Base-by-base conservation (phyloP, 2,329 filamentous ascomycete genomes). In the Sporothrix sp. region DNA sequence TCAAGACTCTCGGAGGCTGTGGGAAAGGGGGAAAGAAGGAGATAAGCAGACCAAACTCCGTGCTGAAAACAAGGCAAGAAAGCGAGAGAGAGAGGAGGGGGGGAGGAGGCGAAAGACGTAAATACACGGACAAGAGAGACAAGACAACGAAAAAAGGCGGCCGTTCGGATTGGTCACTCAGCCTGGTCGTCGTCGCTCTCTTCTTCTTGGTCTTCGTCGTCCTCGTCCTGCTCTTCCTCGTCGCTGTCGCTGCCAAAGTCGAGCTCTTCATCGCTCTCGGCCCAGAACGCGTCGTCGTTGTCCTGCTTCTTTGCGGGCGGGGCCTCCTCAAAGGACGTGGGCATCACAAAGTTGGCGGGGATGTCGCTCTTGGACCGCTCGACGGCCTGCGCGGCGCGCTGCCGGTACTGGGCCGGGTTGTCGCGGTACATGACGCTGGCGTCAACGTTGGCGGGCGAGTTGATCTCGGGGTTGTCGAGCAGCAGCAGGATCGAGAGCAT, bases 361-460 rank as follows among this genome's bases (percentile, higher is more conserved):
- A 95, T 88, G 61, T 95, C 87, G 56, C 75, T 70, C 68, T 87
- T 87, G 11, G 87, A 90, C 40, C 70, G 71, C 57, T 85, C 81
- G 4, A 93, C 84, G 28, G 88, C 79, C 38, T 80, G 76, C 56
- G 70, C 74, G 2, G 91, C 87, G 59, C 75, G 76, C 38, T 71
- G 68, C 61, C 87, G 81, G 72, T 95, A 98, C 28, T 72, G 66
- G 1, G 73, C 71, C 0, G 81, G 80, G 28, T 83, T 68, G 59
- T 90, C 87, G 54, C 91, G 82, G 61, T 94, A 84, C 72, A 89
- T 78, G 21, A 96, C 84, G 52, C 87, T 81, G 2, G 93, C 91
- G 59, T 97, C 91, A 50, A 97, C 90, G 64, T 97, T 97, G 56
- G 91, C 93, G 0, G 93, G 88, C 0, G 89, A 95, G 59, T 82